A percentile compares a stretch with the other conserved stretches of the same genome.
Conservation (phyloP, 2,329 filamentous ascomycete genomes). For the Sporothrix variecibatus region DNA sequence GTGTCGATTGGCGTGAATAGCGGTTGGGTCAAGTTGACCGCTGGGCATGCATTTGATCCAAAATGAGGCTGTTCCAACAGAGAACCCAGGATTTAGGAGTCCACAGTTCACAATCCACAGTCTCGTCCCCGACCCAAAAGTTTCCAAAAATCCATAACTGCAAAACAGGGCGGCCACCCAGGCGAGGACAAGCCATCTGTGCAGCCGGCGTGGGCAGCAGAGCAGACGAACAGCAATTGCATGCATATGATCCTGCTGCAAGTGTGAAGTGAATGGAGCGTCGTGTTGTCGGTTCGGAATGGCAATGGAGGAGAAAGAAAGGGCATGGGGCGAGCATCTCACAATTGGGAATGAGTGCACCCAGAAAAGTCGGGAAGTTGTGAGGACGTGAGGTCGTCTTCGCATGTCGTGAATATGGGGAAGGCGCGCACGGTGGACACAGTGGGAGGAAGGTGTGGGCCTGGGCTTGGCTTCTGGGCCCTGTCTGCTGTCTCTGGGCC, state of each 20-base stretch:
- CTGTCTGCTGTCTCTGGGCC: neutral
- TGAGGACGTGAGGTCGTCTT: neutral
- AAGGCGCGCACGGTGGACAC: constrained; percentile 5
- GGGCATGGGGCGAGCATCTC: neutral
- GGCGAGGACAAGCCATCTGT: neutral
- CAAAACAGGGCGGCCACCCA: constrained; percentile 16
- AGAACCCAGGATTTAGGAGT: no score
- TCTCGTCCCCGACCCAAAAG: neutral
- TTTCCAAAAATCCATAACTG: neutral
- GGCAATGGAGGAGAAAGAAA: neutral
- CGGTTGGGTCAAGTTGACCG: neutral
- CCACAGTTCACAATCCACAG: no score
- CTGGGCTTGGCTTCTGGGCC: neutral
- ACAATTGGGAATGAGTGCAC: neutral
- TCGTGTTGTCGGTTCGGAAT: neutral
- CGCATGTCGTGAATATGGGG: neutral
- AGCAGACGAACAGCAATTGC: neutral
- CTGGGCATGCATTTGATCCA: neutral
- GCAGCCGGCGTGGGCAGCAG: neutral
- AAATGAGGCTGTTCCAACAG: constrained; percentile 10
- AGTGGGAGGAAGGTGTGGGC: neutral
- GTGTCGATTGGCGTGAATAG: neutral
- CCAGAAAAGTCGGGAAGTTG: neutral
- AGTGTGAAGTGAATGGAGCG: neutral
- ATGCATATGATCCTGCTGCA: neutral